Evolutionary conservation across 75 land plant genomes (phyloP), one percentile per base, ranked within the genome.

Genomic region (Isoetes taiwanensis): DNA sequence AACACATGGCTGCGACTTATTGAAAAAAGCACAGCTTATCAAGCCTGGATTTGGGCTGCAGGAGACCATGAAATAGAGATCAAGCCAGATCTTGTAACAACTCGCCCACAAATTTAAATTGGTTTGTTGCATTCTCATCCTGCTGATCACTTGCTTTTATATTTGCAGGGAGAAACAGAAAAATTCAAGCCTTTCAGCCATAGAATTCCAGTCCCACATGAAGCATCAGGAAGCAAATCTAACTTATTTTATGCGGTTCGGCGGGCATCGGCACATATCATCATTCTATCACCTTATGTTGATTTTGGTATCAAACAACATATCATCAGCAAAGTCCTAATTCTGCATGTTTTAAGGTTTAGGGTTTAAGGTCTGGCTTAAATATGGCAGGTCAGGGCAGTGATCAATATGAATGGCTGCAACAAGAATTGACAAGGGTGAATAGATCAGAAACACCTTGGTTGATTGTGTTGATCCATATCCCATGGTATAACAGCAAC

Each of bases 401-500:
- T n/a, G n/a, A n/a, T n/a, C n/a, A n/a, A n/a, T n/a, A n/a, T n/a
- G n/a, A n/a, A n/a, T 60, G 62, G 62, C 56, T 60, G 8, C 12
- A 60, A 43, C 8, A 16, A 4, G 62, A 60, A 28, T 23, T 60
- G 2, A 19, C 57, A 6, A 60, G 27, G 28, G 62, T 60, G 10
- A 30, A 60, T 17, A 3, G 62, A 41, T 14, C 50, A 2, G 23
- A 2, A 11, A 60, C 62, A 12, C 62, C 62, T 6, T 60, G 62
- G 62, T 17, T 60, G 5, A 43, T 60, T 11, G 17, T 60, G 2
- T 27, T 60, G 12, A 37, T 19, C 30, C 62, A 60, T 37, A 56
- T 43, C 29, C 42, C 62, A 3, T 42, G 52, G 58, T 60, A 60
- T 28, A 60, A 35, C 24, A 60, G 56, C 17, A 41, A 60, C 62